Conservation (phyloP, 495 filamentous ascomycete genomes). For the Xylaria curta region DNA sequence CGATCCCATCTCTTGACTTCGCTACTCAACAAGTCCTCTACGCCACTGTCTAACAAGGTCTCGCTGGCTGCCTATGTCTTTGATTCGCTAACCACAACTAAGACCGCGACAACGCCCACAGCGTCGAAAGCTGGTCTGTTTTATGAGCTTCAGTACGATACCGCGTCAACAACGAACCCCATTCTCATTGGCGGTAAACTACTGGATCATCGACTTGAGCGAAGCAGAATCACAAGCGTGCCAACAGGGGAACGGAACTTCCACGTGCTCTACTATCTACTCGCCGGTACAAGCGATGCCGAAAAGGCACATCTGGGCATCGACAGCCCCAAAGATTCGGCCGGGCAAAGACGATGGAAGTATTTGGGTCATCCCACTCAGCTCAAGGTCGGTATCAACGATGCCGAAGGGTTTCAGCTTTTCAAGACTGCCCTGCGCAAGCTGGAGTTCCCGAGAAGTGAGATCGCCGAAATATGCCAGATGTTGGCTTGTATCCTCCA, state of each 20-base stretch:
- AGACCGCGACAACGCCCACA: constrained; percentile 91
- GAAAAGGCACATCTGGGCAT: constrained; percentile 91
- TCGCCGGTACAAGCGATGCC: constrained; percentile 87
- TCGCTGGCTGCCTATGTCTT: constrained; percentile 94
- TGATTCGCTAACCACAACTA: constrained; percentile 96
- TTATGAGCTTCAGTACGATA: constrained; percentile 95
- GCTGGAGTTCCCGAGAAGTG: constrained; percentile 87
- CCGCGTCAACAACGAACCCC: constrained; percentile 76
- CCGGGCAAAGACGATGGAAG: constrained; percentile 81
- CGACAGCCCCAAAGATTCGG: constrained; percentile 61
- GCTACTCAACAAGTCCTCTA: constrained; percentile 84
- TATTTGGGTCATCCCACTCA: constrained; percentile 97
- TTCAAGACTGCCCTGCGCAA: constrained; percentile 96
- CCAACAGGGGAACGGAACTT: constrained; percentile 96
- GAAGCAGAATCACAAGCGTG: constrained; percentile 86
- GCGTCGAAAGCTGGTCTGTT: constrained; percentile 96
- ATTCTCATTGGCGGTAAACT: constrained; percentile 92
- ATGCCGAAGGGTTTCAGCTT: constrained; percentile 91
- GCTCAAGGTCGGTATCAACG: constrained; percentile 95
- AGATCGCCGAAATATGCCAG: constrained; percentile 97
- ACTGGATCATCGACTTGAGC: constrained; percentile 88
- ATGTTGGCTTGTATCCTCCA: constrained; percentile 90
- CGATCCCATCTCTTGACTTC: constrained; percentile 85
- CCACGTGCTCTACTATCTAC: constrained; percentile 92
- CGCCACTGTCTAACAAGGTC: constrained; percentile 88